Percentiles rank a stretch among this genome's conserved stretches.
Conservation (phyloP, 768 basidiomycete genomes). For the Gautieria morchelliformis region DNA sequence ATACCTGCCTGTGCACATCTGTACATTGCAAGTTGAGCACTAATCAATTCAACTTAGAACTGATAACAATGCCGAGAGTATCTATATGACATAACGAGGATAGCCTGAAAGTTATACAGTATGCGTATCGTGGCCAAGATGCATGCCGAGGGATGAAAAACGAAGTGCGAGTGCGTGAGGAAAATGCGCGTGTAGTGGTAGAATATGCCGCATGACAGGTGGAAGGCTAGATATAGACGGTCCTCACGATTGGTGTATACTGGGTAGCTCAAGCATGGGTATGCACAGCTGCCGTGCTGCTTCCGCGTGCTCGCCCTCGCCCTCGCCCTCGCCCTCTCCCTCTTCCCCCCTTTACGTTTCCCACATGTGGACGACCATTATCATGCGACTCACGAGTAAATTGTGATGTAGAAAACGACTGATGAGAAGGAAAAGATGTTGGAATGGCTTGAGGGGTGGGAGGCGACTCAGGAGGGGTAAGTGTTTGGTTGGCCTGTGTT, state of each 20-base stretch:
- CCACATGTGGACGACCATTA: constrained; percentile 8
- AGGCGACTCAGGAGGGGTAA: not conserved
- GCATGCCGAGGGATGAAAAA: not conserved
- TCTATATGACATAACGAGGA: not conserved
- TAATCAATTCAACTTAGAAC: too few species aligned
- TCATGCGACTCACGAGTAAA: constrained; percentile 6
- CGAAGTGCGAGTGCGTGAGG: not conserved
- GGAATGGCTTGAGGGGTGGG: not conserved
- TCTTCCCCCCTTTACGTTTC: constrained; percentile 24
- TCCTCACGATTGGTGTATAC: too few species aligned
- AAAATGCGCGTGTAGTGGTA: not conserved
- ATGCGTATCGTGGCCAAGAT: not conserved
- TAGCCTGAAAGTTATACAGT: not conserved
- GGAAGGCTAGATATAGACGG: too few species aligned
- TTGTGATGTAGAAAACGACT: constrained; percentile 10
- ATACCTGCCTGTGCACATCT: too few species aligned
- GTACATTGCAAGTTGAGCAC: too few species aligned
- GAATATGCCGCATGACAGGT: not conserved
- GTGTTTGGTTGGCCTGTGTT: not conserved
- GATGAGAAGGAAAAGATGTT: constrained; percentile 11
- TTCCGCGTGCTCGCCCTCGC: constrained; percentile 28
- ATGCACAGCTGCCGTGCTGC: constrained; percentile 11
- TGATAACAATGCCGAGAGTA: not conserved
- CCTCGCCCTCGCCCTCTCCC: constrained; percentile 34
- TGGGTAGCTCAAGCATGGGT: not conserved